These are phyloP conservation scores for Amaranthus tricolor DNA, from an alignment of 179 eudicot genomes.

Conservation along the genomic window DNA sequence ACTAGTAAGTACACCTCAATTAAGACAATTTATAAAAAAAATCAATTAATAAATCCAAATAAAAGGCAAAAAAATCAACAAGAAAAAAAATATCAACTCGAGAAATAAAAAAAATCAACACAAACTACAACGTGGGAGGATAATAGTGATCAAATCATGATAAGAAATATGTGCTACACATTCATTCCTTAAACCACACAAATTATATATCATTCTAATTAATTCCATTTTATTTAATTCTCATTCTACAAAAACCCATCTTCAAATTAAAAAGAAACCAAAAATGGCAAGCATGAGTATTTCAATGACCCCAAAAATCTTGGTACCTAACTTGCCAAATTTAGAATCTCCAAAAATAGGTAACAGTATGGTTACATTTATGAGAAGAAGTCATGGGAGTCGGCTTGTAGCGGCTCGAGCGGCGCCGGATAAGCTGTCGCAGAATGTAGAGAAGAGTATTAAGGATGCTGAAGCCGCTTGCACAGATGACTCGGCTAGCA, in stretches of 20 bases:
- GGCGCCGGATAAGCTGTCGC: conserved; percentile 62
- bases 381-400: conserved; percentile 9
- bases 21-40: no score
- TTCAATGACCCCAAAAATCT: conserved; percentile 26
- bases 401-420: conserved; percentile 38
- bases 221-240: background rate
- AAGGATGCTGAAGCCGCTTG: conserved; percentile 76
- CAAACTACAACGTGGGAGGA: conserved; percentile 31
- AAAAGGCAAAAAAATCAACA: background rate
- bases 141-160: conserved; percentile 40
- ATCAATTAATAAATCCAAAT: no score
- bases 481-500: conserved; percentile 63
- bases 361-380: conserved; percentile 30
- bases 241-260: background rate
- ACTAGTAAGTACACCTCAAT: no score
- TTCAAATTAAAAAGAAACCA: no score
- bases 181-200: conserved; percentile 16
- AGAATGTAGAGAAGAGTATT: conserved; percentile 69
- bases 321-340: conserved; percentile 18
- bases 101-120: background rate
- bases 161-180: conserved; percentile 54
- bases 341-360: conserved; percentile 33
- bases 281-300: conserved; percentile 32
- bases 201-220: conserved; percentile 7
- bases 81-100: background rate